Base-by-base conservation (phyloP, 1,284 basidiomycete genomes). In the Tylopilus orsonianus region DNA sequence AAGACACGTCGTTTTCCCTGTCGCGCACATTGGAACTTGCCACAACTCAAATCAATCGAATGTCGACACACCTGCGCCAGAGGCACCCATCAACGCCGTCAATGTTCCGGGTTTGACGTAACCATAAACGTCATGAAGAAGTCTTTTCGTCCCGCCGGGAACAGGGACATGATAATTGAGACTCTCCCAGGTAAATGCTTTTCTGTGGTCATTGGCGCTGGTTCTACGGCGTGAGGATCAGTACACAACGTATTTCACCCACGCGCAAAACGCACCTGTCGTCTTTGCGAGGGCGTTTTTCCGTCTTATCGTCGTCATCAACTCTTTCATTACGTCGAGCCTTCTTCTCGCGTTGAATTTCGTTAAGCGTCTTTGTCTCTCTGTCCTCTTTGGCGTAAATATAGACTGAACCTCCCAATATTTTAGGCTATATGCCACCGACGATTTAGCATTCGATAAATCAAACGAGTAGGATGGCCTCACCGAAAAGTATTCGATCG, bases 71-170 rank as follows among this genome's bases (percentile, higher is more conserved):
- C 74, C 73, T 55, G 85, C 85, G 57, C 93, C 93, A 52, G 85
- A 89, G 3, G 88, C 86, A 52, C 92, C 85, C 85, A 87, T 86
- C 20, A 88, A 73, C 24, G 80, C 86, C 1, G 84, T 88, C 57
- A 96, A 71, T 16, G 85, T 90, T 10, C 89, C 90, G n/a, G 91
- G 91, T 57, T 85, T 87, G 50, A 94, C 90, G 69, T 86, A 96
- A 0, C 93, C 93, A 59, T 79, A 83, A n/a, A 96, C 86, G 59
- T 93, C 83, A 62, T 94, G 83, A 41, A 96, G 75, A 32, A 96
- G 75, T 43, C 85, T 77, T 16, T 77, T 78, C 4, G 74, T 74
- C 37, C 92, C 85, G 20, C 80, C 83, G 34, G 86, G 79, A 24
- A 88, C 80, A 7, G 83, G 85, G 22, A 93, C 85, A 57, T 81